phyloP scores from a whole-genome alignment of 2,329 filamentous ascomycete species.

The Dactylellina sp. region DNA sequence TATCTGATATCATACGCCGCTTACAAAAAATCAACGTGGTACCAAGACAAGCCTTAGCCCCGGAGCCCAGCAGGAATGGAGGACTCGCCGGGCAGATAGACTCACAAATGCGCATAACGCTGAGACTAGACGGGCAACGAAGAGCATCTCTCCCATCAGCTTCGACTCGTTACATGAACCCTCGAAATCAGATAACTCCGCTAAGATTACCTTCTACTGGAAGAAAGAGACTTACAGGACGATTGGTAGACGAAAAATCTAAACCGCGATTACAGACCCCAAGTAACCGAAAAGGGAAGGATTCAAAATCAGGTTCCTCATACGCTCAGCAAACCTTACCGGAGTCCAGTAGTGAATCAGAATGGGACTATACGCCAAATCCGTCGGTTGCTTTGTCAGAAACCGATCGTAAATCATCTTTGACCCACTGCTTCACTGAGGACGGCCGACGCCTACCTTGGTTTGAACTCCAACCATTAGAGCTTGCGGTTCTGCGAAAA shows the following conservation, averaged over 20 bases:
- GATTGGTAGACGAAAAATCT: slow-evolving; percentile 20
- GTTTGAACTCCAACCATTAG: slow-evolving; percentile 61
- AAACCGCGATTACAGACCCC: neutral
- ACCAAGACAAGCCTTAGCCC: slow-evolving; percentile 71
- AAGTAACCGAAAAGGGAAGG: slow-evolving; percentile 9
- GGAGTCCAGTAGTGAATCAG: slow-evolving; percentile 57
- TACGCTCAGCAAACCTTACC: slow-evolving; percentile 21
- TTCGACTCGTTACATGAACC: slow-evolving; percentile 14
- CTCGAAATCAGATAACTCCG: neutral
- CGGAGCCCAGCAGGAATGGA: slow-evolving; percentile 73
- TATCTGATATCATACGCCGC: slow-evolving; percentile 52
- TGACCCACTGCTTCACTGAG: slow-evolving; percentile 60
- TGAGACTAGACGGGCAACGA: slow-evolving; percentile 57
- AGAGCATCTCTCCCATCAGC: slow-evolving; percentile 39
- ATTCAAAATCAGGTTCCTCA: slow-evolving; percentile 18
- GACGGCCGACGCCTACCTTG: slow-evolving; percentile 62
- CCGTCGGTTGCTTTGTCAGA: slow-evolving; percentile 35
- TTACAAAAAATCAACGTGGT: slow-evolving; percentile 59
- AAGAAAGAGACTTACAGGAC: slow-evolving; percentile 28
- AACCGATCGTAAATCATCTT: slow-evolving; percentile 36
- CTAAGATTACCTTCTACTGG: slow-evolving; percentile 11
- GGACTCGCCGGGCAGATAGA: slow-evolving; percentile 66
- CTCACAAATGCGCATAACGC: slow-evolving; percentile 58
- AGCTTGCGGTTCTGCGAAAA: slow-evolving; percentile 78
- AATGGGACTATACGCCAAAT: slow-evolving; percentile 60